A percentile compares a stretch with the other conserved stretches of the same genome.
Evolutionary conservation across 495 filamentous ascomycete species (phyloP).

Genomic region (Xylaria cubensis): DNA sequence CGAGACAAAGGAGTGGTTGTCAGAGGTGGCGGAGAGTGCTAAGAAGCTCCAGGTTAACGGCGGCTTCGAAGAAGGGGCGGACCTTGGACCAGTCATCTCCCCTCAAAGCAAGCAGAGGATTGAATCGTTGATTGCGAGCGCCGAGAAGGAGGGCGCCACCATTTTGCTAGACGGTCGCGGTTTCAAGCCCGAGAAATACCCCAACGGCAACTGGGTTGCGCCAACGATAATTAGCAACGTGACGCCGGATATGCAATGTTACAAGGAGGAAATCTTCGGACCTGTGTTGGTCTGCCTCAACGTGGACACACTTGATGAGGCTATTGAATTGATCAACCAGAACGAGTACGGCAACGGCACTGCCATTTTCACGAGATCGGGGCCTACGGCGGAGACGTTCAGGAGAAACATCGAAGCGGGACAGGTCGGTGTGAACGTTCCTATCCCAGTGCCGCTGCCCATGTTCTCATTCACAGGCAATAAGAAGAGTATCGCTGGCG

Average conservation of each 20-base stretch:
- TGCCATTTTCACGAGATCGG: slow-evolving; percentile 68
- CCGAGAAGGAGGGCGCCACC: slow-evolving; percentile 91
- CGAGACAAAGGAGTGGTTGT: slow-evolving; percentile 90
- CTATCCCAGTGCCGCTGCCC: slow-evolving; percentile 84
- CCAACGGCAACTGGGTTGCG: slow-evolving; percentile 94
- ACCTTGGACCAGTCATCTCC: slow-evolving; percentile 95
- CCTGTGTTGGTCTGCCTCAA: slow-evolving; percentile 90
- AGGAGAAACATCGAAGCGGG: slow-evolving; percentile 73
- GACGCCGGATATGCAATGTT: slow-evolving; percentile 90
- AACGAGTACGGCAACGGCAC: slow-evolving; percentile 74
- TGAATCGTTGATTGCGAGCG: slow-evolving; percentile 84
- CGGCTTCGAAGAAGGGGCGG: slow-evolving; percentile 92
- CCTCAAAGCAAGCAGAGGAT: slow-evolving; percentile 92
- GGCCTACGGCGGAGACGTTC: slow-evolving; percentile 66
- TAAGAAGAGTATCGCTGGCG: slow-evolving; percentile 94
- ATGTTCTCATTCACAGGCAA: slow-evolving; percentile 99
- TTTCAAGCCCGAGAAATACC: slow-evolving; percentile 88
- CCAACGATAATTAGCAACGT: slow-evolving; percentile 97
- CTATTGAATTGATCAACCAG: slow-evolving; percentile 67
- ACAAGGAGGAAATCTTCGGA: slow-evolving; percentile 96
- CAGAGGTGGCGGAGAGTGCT: slow-evolving; percentile 89
- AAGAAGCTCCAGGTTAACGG: slow-evolving; percentile 90
- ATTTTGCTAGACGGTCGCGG: slow-evolving; percentile 94
- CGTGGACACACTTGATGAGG: slow-evolving; percentile 82
- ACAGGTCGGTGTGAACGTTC: slow-evolving; percentile 83